Evolutionary conservation across 2,329 filamentous ascomycete species (phyloP).

Genomic region (Leptoxyphium fumago): DNA sequence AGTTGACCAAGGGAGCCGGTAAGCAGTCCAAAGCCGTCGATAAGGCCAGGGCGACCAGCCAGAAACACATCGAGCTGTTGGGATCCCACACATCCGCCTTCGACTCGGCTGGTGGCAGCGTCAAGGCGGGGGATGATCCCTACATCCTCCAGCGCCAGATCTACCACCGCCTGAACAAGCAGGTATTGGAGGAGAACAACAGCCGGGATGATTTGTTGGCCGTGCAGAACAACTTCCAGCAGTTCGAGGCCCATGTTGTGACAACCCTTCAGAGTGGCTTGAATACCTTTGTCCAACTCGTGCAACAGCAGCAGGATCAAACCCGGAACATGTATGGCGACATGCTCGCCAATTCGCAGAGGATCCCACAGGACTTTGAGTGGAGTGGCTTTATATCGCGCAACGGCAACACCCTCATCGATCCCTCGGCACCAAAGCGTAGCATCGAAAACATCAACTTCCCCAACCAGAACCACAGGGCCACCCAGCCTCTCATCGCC

Average conservation of each 20-base stretch:
- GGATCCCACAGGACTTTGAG: conserved; percentile 72
- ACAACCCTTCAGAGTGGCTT: conserved; percentile 70
- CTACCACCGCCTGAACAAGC: conserved; percentile 71
- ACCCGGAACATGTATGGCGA: conserved; percentile 68
- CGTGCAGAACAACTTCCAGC: conserved; percentile 78
- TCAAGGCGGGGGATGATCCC: conserved; percentile 64
- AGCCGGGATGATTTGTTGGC: conserved; percentile 80
- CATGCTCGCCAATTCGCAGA: conserved; percentile 62
- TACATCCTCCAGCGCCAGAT: conserved; percentile 77
- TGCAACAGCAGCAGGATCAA: conserved; percentile 68
- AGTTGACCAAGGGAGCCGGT: conserved; percentile 63
- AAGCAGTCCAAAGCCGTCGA: conserved; percentile 85
- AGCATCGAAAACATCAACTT: conserved; percentile 62
- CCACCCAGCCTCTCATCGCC: conserved; percentile 73
- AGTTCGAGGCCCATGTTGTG: conserved; percentile 77
- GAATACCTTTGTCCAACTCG: conserved; percentile 67
- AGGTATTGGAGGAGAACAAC: conserved; percentile 91
- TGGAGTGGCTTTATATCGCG: conserved; percentile 74
- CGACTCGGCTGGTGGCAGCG: conserved; percentile 58
- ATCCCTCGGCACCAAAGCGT: conserved; percentile 60
- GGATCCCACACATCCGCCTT: conserved; percentile 71
- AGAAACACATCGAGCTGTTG: conserved; percentile 92
- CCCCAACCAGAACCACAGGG: conserved; percentile 71
- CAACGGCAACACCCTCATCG: conserved; percentile 56
- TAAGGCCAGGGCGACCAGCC: conserved; percentile 69